These are phyloP conservation scores for Solanum etuberosum DNA, from an alignment of 257 asterid genomes.

Conservation along the genomic window DNA sequence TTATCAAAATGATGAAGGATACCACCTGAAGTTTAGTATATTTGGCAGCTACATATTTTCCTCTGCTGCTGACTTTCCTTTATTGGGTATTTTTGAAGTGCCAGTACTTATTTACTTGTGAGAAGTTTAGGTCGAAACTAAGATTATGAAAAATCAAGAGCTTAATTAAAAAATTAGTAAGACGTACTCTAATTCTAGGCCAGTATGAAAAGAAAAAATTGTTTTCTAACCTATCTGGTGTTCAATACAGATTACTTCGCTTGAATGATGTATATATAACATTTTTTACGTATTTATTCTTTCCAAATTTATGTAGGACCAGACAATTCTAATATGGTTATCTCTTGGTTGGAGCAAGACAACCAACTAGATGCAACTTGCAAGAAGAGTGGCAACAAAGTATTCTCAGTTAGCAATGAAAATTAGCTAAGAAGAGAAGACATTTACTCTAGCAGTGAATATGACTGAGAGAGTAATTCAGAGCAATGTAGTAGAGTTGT, in stretches of 20 bases:
- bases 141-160: no score
- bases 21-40: no score
- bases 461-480: no score
- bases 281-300: background rate
- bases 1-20: no score
- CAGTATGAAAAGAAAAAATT: background rate
- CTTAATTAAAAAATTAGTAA: no score
- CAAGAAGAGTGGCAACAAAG: background rate
- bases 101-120: no score
- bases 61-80: no score
- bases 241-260: background rate
- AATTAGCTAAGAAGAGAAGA: background rate
- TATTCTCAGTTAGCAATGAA: background rate
- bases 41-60: no score
- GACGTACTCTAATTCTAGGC: background rate
- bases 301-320: background rate
- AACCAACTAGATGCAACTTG: background rate
- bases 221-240: background rate
- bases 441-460: no score
- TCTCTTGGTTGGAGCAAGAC: background rate
- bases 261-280: background rate
- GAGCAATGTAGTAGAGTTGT: no score
- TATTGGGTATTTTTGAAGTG: no score
- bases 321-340: background rate
- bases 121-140: no score